A percentile compares a stretch with the other conserved stretches of the same genome.
Conservation (phyloP, 495 filamentous ascomycete species). For the Xylaria grammica region DNA sequence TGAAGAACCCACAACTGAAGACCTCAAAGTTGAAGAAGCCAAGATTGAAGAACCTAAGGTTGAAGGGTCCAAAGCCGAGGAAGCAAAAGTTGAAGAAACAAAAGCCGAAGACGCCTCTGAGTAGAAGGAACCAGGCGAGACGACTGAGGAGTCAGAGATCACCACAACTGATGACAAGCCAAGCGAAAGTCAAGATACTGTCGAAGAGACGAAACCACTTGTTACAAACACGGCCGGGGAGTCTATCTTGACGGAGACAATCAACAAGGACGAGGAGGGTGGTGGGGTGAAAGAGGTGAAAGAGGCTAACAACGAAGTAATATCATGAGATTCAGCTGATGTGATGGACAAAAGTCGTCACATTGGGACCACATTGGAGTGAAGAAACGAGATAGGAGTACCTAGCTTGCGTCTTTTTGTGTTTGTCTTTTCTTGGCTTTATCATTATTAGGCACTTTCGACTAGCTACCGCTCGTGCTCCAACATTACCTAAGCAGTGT, state of each 20-base stretch:
- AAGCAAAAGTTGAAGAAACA: constrained; percentile 22
- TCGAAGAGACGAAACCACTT: constrained; percentile 45
- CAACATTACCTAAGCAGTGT: no score
- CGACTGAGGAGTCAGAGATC: constrained; percentile 4
- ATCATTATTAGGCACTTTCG: neutral
- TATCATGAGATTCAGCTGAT: constrained; percentile 24
- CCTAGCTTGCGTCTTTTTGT: neutral
- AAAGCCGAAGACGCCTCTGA: neutral
- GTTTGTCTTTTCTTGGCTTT: neutral
- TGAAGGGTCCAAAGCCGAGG: constrained; percentile 5
- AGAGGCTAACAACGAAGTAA: constrained; percentile 34
- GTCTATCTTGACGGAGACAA: constrained; percentile 47
- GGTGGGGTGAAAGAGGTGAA: constrained; percentile 43
- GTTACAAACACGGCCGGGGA: constrained; percentile 65
- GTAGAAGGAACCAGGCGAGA: neutral
- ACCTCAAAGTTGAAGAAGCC: neutral
- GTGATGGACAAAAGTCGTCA: neutral
- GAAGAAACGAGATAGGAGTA: neutral
- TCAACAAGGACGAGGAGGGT: constrained; percentile 40
- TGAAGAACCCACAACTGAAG: constrained; percentile 16
- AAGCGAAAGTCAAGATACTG: constrained; percentile 15
- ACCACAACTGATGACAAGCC: constrained; percentile 2
- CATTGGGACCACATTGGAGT: neutral
- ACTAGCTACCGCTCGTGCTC: neutral
- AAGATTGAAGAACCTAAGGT: constrained; percentile 14